These are phyloP conservation scores for Mortierella sp. DNA, from an alignment of 371 early-diverging fungal genomes.

Conservation along the genomic window DNA sequence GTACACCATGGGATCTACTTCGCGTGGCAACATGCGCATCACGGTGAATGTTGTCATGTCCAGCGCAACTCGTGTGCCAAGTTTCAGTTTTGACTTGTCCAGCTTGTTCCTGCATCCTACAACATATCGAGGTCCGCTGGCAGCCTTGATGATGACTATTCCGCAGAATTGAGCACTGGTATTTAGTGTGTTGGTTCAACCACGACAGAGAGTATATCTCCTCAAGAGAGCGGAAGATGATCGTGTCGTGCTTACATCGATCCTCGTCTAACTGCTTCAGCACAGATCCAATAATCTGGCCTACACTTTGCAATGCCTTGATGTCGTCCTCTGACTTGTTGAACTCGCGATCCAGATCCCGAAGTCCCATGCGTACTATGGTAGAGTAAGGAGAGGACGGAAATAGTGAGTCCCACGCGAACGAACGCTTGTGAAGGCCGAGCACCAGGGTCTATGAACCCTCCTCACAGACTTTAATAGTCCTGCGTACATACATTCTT, in stretches of 20 bases:
- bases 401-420: too few species aligned
- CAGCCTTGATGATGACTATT: slow-evolving; percentile 97
- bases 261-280: slow-evolving; percentile 98
- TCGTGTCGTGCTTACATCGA: slow-evolving; percentile 74
- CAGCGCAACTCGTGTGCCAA: slow-evolving; percentile 97
- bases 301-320: slow-evolving; percentile 98
- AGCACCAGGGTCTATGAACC: too few species aligned
- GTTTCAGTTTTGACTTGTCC: slow-evolving; percentile 92
- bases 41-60: slow-evolving; percentile 99
- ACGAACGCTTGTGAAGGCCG: too few species aligned
- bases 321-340: slow-evolving; percentile 98
- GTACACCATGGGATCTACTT: slow-evolving; percentile 99
- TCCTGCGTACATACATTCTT: slow-evolving; percentile 64
- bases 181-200: too few species aligned
- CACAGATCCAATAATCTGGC: slow-evolving; percentile 99
- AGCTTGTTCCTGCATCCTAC: slow-evolving; percentile 98
- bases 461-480: too few species aligned
- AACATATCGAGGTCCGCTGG: slow-evolving; percentile 99
- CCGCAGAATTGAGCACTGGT: too few species aligned
- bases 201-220: too few species aligned
- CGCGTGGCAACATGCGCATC: slow-evolving; percentile 98
- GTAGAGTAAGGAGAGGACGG: neutral
- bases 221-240: too few species aligned
- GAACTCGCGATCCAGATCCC: slow-evolving; percentile 76
- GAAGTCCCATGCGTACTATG: slow-evolving; percentile 89